Base-by-base conservation (phyloP, 2,329 filamentous ascomycete genomes). In the Phyllosticta citrichinensis region DNA sequence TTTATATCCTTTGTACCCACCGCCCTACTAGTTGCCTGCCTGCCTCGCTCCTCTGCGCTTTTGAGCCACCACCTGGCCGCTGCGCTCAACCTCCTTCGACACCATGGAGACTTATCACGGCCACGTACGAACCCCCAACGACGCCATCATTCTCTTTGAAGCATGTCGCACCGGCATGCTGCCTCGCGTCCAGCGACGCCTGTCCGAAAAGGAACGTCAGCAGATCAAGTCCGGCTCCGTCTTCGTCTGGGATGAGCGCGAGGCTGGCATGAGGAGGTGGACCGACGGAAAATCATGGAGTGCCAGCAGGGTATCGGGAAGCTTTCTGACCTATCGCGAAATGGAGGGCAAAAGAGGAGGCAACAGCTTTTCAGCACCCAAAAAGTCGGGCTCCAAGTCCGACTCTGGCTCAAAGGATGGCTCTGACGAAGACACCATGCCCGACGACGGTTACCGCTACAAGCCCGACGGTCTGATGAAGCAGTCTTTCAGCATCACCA, bases 211-310 rank as follows among this genome's bases (percentile, higher is more conserved):
- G 77, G 94, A 99, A 77, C 85, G 94, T 64, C 92, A 97, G 72
- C 91, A 91, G 3, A 99, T 99, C 73, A 87, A 91, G 70, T 96
- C 93, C 0, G 94, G 94, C 52, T 99, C 94, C 0, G 93, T 99
- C 3, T 99, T 97, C 70, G 94, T 99, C n/a, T 99, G 94, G 94
- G 94, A 99, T 74, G 94, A 99, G 79, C 82, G 93, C 68, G 94
- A 99, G 79, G 94, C 94, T 11, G 94, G 94, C 66, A 99, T 99
- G 94, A 84, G 94, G 70, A 82, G 94, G 74, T 99, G 94, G 94
- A 99, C 94, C 0, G 94, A 99, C 69, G 94, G 94, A 61, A 99
- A 99, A 75, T 97, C 93, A 40, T 99, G 94, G 94, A 97, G 93
- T 71, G 94, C 94, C 35, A 97, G 93, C 76, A 85, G 94, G 64